Base-by-base conservation (phyloP, 148 eudicot genomes). In the Heliamphora exappendiculata region DNA sequence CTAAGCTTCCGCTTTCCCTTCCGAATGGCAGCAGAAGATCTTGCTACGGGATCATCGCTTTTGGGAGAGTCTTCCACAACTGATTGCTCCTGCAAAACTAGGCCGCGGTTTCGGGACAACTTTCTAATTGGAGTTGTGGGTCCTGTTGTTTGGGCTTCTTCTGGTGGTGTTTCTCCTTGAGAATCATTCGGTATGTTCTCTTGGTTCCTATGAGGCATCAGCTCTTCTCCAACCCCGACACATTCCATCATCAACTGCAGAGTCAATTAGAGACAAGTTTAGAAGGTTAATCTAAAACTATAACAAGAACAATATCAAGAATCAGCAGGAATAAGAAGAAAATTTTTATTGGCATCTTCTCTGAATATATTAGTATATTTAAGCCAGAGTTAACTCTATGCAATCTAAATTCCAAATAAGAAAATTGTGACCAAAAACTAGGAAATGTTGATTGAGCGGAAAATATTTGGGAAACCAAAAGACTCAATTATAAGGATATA, bases 61-160 rank as follows among this genome's bases (percentile, higher is more conserved):
- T 88, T 88, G 13, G 96, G 94, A 13, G 98, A 87, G 74, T 91
- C 94, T 76, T 82, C 90, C 31, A 88, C 92, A 34, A 91, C 81
- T 1, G 75, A 34, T 67, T 91, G 93, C 70, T 91, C 97, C 79
- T 88, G 98, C 72, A 91, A 55, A 63, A 92, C 94, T 67, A 87
- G 84, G 69, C 98, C 98, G 10, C 97, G 92, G 37, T 93, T 93
- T 78, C 98, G 85, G 1, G 86, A 87, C 50, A 85, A 60, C 68
- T 89, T 93, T 73, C 92, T 85, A 53, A 93, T 93, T 1, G 96
- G 96, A 17, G 92, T 91, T 33, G 89, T 85, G 11, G 91, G 70
- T 11, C 68, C 66, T 9, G 72, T 78, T 67, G 78, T n/a, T 78
- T 78, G 82, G 39, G 82, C 76, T 44, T 76, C 82, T 75, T 68